Evolutionary conservation across 305 asterid species (phyloP).

Genomic region (Striga hermonthica): DNA sequence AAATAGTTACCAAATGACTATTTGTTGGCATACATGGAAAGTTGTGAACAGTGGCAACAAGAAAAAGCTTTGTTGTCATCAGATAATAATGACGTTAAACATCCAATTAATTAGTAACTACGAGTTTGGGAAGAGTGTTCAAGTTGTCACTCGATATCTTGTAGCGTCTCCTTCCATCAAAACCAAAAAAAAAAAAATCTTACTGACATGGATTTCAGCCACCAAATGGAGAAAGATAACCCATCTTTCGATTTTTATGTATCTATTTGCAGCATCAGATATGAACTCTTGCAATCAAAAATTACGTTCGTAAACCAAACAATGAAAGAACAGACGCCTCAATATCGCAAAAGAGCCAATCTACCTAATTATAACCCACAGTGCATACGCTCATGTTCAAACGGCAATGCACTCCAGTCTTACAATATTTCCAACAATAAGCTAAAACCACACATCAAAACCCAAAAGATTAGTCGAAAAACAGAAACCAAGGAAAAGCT

Average conservation of each 20-base stretch:
- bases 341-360: conserved; percentile 3
- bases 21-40: not conserved
- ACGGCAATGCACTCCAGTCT: not conserved
- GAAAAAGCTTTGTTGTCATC: conserved; percentile 1
- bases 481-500: conserved; percentile 5
- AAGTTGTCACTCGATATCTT: conserved; percentile 5
- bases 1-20: not conserved
- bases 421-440: not conserved
- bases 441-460: not conserved
- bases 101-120: not conserved
- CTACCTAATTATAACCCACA: conserved; percentile 9
- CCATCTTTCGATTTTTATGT: not conserved
- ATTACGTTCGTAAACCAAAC: too few species aligned
- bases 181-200: not conserved
- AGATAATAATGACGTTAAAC: not conserved
- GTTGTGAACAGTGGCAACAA: not conserved
- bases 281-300: not conserved
- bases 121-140: not conserved
- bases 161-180: not conserved
- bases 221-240: conserved; percentile 16
- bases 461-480: not conserved
- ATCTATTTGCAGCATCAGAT: conserved; percentile 1
- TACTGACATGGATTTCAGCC: not conserved
- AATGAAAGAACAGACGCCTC: not conserved
- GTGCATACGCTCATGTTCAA: conserved; percentile 11